Evolutionary conservation across 495 filamentous ascomycete genomes (phyloP), one percentile per base, ranked within the genome.

Genomic region (Xylaria grammica): DNA sequence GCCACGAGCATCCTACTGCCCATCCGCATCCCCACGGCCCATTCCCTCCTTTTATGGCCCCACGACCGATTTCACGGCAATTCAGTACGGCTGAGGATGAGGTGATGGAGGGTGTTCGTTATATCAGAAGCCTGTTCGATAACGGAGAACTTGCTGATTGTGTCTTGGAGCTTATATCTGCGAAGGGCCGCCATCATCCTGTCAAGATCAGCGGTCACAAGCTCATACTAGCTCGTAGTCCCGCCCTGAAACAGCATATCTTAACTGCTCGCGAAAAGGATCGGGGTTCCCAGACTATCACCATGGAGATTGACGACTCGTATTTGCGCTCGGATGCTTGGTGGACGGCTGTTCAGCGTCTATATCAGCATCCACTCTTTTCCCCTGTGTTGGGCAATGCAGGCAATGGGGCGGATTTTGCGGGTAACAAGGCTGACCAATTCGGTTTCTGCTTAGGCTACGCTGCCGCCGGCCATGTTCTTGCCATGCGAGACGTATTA

Each of bases 381-480:
- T 73, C 67, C 19, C 49, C 59, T 8, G 55, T 72, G 11, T 24
- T 72, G 20, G 52, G 38, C 10, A 62, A 65, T 29, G 61, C 63
- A 42, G 46, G 54, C 11, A 65, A 68, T 40, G 55, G 62, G 46
- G 20, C 71, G 46, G 58, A 67, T 36, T 65, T 72, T 20, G 74
- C 67, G 49, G 77, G 68, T 61, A 45, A 66, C 70, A 54, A 65
- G 57, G 24, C 42, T 3, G 78, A 82, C 53, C 78, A 76, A 49
- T 77, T 87, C 61, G 69, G 76, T 19, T 78, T 84, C 44, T 78
- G 78, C 42, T 70, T 89, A 13, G 78, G 80, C 32, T 87, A 85
- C 65, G 78, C 82, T 30, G 81, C 85, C 10, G 78, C 81, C 22
- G 85, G 83, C 10, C 77, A 78, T 38, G 71, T 85, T 26, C 71